Percentiles rank a stretch among this genome's conserved stretches.
Evolutionary conservation across 2,329 filamentous ascomycete genomes (phyloP).

Genomic region (Huntiella omanensis): DNA sequence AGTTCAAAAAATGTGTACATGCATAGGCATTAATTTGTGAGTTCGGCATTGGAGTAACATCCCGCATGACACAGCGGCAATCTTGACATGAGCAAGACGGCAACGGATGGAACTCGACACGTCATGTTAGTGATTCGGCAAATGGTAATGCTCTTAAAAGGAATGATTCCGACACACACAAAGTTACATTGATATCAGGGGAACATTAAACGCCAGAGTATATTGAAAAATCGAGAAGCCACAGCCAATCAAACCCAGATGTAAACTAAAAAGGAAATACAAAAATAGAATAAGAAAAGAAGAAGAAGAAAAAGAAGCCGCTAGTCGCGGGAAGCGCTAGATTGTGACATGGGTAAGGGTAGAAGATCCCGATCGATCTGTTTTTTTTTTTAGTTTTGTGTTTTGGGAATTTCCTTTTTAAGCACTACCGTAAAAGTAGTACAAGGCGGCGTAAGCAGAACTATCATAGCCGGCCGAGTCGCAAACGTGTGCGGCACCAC

Average conservation of each 20-base stretch:
- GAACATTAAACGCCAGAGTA: background rate
- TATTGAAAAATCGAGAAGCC: too few species aligned
- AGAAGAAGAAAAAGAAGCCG: background rate
- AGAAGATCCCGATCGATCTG: background rate
- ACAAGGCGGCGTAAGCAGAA: slow-evolving; percentile 36
- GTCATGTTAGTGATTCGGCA: background rate
- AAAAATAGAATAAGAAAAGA: background rate
- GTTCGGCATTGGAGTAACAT: too few species aligned
- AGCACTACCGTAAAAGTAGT: slow-evolving; percentile 34
- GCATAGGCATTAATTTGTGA: too few species aligned
- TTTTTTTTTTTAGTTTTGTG: background rate
- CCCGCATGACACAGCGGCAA: too few species aligned
- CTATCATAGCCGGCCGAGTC: slow-evolving; percentile 19
- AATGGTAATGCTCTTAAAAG: too few species aligned
- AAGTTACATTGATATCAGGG: background rate
- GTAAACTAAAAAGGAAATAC: background rate
- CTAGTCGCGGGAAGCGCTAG: background rate
- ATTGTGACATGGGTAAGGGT: background rate
- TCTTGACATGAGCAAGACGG: background rate
- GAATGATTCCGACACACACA: background rate
- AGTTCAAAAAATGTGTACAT: too few species aligned
- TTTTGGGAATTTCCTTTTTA: background rate
- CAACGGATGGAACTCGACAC: background rate
- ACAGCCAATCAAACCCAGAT: background rate
- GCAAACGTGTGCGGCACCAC: slow-evolving; percentile 14